These are phyloP conservation scores for Trichoderma oligosporum DNA, from an alignment of 2,329 filamentous ascomycete species.

Conservation along the genomic window DNA sequence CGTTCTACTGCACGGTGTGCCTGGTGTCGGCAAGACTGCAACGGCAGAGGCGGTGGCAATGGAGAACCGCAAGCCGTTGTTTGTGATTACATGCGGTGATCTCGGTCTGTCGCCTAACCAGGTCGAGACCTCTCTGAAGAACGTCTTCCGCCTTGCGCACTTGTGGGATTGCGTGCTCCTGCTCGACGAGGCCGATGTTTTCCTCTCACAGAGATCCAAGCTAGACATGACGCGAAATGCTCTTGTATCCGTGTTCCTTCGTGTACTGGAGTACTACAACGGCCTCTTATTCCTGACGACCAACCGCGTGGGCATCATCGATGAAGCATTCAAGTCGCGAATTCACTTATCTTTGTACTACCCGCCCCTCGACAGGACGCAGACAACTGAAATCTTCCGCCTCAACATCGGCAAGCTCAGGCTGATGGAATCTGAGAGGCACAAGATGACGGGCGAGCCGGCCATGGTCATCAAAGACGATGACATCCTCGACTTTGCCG, in stretches of 20 bases:
- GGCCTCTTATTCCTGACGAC: constrained; percentile 50
- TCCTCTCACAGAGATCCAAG: constrained; percentile 31
- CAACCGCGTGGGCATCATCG: constrained; percentile 46
- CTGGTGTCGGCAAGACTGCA: constrained; percentile 48
- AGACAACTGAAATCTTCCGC: constrained; percentile 41
- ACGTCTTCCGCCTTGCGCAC: constrained; percentile 42
- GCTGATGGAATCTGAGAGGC: constrained; percentile 35
- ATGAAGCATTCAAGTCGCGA: constrained; percentile 48
- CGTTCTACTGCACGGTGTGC: constrained; percentile 45
- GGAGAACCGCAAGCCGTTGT: constrained; percentile 42
- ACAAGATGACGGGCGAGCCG: constrained; percentile 36
- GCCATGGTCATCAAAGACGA: constrained; percentile 33
- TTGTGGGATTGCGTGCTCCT: constrained; percentile 39
- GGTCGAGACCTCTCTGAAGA: constrained; percentile 40
- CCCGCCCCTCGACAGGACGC: constrained; percentile 36
- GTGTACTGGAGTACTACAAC: constrained; percentile 45
- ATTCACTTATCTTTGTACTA: constrained; percentile 46
- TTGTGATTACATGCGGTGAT: constrained; percentile 49
- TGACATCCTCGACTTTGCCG: constrained; percentile 37
- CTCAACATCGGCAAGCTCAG: constrained; percentile 39
- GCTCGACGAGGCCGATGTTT: constrained; percentile 38
- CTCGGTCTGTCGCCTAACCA: constrained; percentile 40
- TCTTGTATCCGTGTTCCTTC: constrained; percentile 43
- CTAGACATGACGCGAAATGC: constrained; percentile 35
- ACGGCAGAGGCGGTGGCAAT: constrained; percentile 44